Evolutionary conservation across 2,329 filamentous ascomycete genomes (phyloP).

Genomic region (Dryadomyces quercivorus): DNA sequence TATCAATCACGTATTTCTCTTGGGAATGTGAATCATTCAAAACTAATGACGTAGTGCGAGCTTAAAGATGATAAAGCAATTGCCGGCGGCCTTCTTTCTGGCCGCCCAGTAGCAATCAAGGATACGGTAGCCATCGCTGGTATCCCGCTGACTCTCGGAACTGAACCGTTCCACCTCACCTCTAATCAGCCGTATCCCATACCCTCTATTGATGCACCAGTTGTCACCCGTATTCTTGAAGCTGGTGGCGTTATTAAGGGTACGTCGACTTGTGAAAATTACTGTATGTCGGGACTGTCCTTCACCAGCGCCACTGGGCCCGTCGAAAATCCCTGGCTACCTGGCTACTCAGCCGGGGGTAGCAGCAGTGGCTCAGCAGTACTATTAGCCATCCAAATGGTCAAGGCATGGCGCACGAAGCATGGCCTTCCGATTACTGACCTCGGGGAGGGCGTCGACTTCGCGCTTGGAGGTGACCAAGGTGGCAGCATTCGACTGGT

Average conservation of each 20-base stretch:
- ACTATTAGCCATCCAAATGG: conserved; percentile 17
- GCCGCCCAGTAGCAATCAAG: conserved; percentile 61
- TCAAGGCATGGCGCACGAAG: conserved; percentile 7
- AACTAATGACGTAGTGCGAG: conserved; percentile 12
- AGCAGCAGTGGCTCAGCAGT: conserved; percentile 58
- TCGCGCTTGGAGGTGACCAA: conserved; percentile 47
- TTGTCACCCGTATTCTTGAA: conserved; percentile 27
- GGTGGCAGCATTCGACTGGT: conserved; percentile 60
- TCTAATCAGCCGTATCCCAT: conserved; percentile 48
- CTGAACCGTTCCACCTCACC: conserved; percentile 26
- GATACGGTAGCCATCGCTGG: conserved; percentile 64
- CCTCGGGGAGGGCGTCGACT: conserved; percentile 9
- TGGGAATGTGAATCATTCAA: too few relatives aligned
- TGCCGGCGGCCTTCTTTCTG: conserved; percentile 46
- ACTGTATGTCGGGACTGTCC: conserved; percentile 41
- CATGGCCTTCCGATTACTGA: conserved; percentile 52
- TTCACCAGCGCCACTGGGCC: conserved; percentile 66
- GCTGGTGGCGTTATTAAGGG: conserved; percentile 60
- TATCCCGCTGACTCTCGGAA: conserved; percentile 41
- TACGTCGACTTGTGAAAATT: conserved; percentile 59
- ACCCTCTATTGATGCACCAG: conserved; percentile 41
- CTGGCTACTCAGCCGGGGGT: conserved; percentile 61
- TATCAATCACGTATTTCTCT: not conserved
- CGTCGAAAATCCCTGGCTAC: conserved; percentile 60
- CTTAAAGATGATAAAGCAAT: conserved; percentile 11